Percentiles rank a stretch among this genome's conserved stretches.
Conservation (phyloP, 148 eudicot species). For the Polygonum aviculare region DNA sequence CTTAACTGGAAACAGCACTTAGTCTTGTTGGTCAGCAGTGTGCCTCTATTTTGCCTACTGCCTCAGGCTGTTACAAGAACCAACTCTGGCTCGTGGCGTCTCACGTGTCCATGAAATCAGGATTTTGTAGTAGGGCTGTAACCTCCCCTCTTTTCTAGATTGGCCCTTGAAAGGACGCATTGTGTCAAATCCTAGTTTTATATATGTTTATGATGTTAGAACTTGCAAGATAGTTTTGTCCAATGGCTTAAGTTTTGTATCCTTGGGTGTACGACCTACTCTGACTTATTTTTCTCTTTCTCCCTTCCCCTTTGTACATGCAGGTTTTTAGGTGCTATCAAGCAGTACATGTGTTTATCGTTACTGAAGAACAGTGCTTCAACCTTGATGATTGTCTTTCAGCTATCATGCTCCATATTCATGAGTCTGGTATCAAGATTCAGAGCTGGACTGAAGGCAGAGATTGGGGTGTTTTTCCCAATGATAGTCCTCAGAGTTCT, state of each 20-base stretch:
- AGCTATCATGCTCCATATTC: conserved; percentile 99
- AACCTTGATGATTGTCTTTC: conserved; percentile 93
- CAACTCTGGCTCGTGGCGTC: not conserved
- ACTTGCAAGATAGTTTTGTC: not conserved
- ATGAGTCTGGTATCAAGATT: conserved; percentile 95
- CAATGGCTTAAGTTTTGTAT: not conserved
- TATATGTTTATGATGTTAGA: conserved; percentile 2
- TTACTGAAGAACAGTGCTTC: conserved; percentile 98
- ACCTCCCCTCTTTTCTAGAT: not conserved
- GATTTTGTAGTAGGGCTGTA: not conserved
- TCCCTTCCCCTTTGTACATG: not conserved
- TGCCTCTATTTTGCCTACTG: not conserved
- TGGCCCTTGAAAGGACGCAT: not conserved
- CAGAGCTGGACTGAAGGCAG: conserved; percentile 98
- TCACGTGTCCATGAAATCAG: not conserved
- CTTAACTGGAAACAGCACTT: not conserved
- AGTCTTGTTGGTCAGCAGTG: not conserved
- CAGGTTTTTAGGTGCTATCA: conserved; percentile 98
- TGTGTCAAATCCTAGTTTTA: not conserved
- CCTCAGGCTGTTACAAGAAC: not conserved
- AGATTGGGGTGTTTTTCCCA: conserved; percentile 98
- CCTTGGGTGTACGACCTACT: not conserved
- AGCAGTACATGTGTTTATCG: conserved; percentile 93
- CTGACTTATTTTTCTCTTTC: not conserved
- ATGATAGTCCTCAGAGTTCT: conserved; percentile 97